Evolutionary conservation across 345 rosid genomes (phyloP).

Genomic region (Ceriops tagal): DNA sequence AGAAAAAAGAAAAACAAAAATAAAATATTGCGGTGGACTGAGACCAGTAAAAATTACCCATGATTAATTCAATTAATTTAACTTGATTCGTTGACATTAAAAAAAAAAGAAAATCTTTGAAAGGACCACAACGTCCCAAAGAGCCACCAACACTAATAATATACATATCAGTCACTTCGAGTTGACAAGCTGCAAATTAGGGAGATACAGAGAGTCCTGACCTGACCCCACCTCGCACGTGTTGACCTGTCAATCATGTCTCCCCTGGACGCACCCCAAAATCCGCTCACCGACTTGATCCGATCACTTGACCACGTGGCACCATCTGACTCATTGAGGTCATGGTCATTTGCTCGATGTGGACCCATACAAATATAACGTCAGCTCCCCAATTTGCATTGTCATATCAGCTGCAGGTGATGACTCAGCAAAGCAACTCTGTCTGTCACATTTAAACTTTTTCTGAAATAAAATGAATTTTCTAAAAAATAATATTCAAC

Average conservation of each 20-base stretch:
- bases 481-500: too few relatives aligned
- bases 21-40: too few relatives aligned
- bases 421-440: neutral
- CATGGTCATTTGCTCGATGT: constrained; percentile 13
- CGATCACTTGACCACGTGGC: neutral
- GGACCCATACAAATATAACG: constrained; percentile 15
- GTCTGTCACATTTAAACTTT: neutral
- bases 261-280: neutral
- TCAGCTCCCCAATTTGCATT: constrained; percentile 4
- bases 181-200: neutral
- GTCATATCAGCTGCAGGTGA: neutral
- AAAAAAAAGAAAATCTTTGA: neutral
- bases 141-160: neutral
- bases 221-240: neutral
- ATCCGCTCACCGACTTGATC: constrained; percentile 4
- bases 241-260: constrained; percentile 20
- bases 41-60: too few relatives aligned
- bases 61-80: too few relatives aligned
- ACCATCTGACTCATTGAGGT: neutral
- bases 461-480: neutral
- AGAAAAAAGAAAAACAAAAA: too few relatives aligned
- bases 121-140: neutral
- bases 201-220: neutral
- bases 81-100: too few relatives aligned
- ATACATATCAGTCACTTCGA: constrained; percentile 8